These are phyloP conservation scores for Stephania japonica DNA, from an alignment of 164 flowering plant genomes.

Conservation along the genomic window DNA sequence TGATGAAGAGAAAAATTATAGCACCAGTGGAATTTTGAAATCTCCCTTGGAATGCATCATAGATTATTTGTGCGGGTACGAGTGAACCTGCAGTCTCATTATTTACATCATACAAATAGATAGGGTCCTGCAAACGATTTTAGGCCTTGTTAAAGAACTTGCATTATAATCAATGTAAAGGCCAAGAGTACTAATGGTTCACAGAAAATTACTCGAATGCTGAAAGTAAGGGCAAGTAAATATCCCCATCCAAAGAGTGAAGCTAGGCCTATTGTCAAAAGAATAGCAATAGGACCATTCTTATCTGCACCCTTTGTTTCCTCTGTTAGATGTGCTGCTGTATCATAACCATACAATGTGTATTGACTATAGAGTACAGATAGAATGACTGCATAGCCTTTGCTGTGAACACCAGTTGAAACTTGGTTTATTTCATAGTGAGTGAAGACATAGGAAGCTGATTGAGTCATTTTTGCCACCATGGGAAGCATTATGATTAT, in stretches of 20 bases:
- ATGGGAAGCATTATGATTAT: slow-evolving; percentile 61
- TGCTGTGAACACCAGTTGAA: slow-evolving; percentile 51
- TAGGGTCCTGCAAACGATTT: slow-evolving; percentile 35
- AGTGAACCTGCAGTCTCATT: slow-evolving; percentile 68
- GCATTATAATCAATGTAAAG: not conserved
- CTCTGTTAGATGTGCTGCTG: slow-evolving; percentile 78
- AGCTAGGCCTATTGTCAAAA: slow-evolving; percentile 57
- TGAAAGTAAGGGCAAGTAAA: slow-evolving; percentile 65
- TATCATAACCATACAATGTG: slow-evolving; percentile 65
- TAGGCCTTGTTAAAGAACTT: not conserved
- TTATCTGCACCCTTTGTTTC: slow-evolving; percentile 71
- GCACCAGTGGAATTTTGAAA: slow-evolving; percentile 53
- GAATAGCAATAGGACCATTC: slow-evolving; percentile 69
- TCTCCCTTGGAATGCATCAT: slow-evolving; percentile 67
- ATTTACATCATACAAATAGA: slow-evolving; percentile 43
- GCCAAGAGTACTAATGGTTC: not conserved
- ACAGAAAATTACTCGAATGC: slow-evolving; percentile 49
- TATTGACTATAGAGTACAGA: slow-evolving; percentile 65
- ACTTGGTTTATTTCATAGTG: slow-evolving; percentile 40
- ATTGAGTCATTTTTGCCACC: slow-evolving; percentile 43
- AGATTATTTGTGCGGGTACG: slow-evolving; percentile 71
- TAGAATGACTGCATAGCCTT: slow-evolving; percentile 53
- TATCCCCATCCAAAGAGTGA: slow-evolving; percentile 68
- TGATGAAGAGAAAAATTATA: slow-evolving; percentile 46
- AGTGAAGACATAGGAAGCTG: slow-evolving; percentile 65